Conservation (phyloP, 2,329 filamentous ascomycete genomes). For the Fusarium decemcellulare region DNA sequence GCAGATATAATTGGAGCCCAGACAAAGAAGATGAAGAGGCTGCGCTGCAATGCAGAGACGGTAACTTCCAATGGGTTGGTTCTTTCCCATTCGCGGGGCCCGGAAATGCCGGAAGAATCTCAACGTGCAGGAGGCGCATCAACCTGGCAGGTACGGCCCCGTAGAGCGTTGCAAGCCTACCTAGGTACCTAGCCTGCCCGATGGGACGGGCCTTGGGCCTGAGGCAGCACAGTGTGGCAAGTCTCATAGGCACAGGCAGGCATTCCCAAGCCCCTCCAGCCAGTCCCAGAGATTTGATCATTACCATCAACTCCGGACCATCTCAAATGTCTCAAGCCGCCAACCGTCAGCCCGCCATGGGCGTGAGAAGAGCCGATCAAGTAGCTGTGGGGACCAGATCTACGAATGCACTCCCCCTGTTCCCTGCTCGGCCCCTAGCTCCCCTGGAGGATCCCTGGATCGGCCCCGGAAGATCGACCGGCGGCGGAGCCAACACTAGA, state of each 20-base stretch:
- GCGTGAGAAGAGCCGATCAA: slow-evolving; percentile 14
- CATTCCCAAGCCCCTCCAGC: background rate
- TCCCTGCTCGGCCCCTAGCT: slow-evolving; percentile 32
- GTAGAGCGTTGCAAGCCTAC: too few relatives aligned
- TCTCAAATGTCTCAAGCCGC: slow-evolving; percentile 35
- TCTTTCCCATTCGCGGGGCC: background rate
- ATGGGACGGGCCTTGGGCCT: background rate
- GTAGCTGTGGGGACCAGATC: slow-evolving; percentile 19
- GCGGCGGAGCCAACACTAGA: slow-evolving; percentile 13
- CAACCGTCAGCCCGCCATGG: slow-evolving; percentile 6
- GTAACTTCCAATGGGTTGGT: background rate
- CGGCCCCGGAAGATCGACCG: slow-evolving; percentile 39
- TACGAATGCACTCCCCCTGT: slow-evolving; percentile 21
- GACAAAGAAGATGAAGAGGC: background rate
- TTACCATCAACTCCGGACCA: slow-evolving; percentile 27
- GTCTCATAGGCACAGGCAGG: background rate
- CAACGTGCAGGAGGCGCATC: slow-evolving; percentile 1
- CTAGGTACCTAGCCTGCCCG: background rate
- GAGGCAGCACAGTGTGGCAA: slow-evolving; percentile 4
- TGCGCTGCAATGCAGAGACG: slow-evolving; percentile 5
- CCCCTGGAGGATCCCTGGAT: slow-evolving; percentile 35
- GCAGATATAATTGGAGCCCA: slow-evolving; percentile 12
- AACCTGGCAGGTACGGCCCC: background rate
- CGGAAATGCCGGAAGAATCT: slow-evolving; percentile 2
- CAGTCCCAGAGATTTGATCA: slow-evolving; percentile 21